Conservation (phyloP, 345 rosid species). For the Lumnitzera littorea region DNA sequence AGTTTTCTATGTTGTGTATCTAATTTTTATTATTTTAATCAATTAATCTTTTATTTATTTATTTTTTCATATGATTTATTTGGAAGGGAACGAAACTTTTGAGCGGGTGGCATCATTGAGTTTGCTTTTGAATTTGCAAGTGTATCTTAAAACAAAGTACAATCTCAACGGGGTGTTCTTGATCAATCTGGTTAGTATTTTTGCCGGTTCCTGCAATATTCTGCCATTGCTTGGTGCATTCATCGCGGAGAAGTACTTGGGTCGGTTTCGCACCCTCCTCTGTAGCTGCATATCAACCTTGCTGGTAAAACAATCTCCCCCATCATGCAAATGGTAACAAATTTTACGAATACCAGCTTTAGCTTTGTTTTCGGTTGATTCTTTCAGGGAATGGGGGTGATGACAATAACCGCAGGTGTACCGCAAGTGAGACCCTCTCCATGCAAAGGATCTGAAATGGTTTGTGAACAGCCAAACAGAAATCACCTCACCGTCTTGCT, state of each 20-base stretch:
- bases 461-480: constrained; percentile 25
- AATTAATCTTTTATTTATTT: background rate
- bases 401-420: constrained; percentile 47
- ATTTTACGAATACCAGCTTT: no score
- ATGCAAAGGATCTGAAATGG: constrained; percentile 18
- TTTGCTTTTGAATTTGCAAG: constrained; percentile 41
- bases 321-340: no score
- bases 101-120: constrained; percentile 77
- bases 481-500: constrained; percentile 50
- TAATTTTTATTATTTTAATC: no score
- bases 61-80: background rate
- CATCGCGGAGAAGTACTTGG: constrained; percentile 53
- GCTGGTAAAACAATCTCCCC: constrained; percentile 21
- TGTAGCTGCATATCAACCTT: constrained; percentile 43
- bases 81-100: constrained; percentile 55
- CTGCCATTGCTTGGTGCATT: constrained; percentile 52
- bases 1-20: no score
- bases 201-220: constrained; percentile 56
- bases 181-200: constrained; percentile 45
- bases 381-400: constrained; percentile 48
- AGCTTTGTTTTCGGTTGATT: no score
- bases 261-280: constrained; percentile 53
- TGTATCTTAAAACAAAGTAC: constrained; percentile 45
- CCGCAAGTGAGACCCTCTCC: constrained; percentile 32
- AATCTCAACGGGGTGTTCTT: constrained; percentile 46